phyloP scores from a whole-genome alignment of 1,284 basidiomycete genomes.

The Wallemia hederae region DNA sequence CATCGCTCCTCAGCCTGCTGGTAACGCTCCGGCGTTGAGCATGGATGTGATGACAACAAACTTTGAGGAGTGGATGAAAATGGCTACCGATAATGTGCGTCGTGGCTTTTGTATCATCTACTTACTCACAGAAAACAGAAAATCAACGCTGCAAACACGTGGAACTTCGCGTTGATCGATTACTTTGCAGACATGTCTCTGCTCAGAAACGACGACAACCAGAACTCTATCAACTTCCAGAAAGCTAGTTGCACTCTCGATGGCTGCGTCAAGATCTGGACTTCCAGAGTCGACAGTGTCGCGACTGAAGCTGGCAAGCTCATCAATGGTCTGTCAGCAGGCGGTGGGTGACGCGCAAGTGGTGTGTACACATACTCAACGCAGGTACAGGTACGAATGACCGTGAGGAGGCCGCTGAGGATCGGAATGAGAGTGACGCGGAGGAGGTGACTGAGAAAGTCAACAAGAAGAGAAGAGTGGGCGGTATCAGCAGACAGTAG shows the following conservation, averaged over 20 bases:
- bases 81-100: slow-evolving; percentile 90
- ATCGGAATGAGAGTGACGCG: slow-evolving; percentile 26
- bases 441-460: slow-evolving; percentile 17
- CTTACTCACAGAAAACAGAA: slow-evolving; percentile 28
- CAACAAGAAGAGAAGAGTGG: slow-evolving; percentile 22
- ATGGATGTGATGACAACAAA: slow-evolving; percentile 60
- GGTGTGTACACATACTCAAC: slow-evolving; percentile 1
- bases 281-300: slow-evolving; percentile 83
- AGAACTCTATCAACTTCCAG: slow-evolving; percentile 71
- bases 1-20: neutral
- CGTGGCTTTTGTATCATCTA: neutral
- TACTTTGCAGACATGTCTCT: slow-evolving; percentile 98
- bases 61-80: slow-evolving; percentile 99
- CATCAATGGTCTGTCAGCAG: slow-evolving; percentile 54
- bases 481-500: slow-evolving; percentile 21
- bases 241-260: slow-evolving; percentile 92
- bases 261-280: slow-evolving; percentile 99
- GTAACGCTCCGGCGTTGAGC: slow-evolving; percentile 1
- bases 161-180: slow-evolving; percentile 93
- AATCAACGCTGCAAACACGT: slow-evolving; percentile 94
- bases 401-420: slow-evolving; percentile 21
- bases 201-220: slow-evolving; percentile 71
- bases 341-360: slow-evolving; percentile 24
- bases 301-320: slow-evolving; percentile 91
- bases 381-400: slow-evolving; percentile 9